Evolutionary conservation across 2,329 filamentous ascomycete species (phyloP), one percentile per base, ranked within the genome.

Genomic region (Fusarium torreyae): DNA sequence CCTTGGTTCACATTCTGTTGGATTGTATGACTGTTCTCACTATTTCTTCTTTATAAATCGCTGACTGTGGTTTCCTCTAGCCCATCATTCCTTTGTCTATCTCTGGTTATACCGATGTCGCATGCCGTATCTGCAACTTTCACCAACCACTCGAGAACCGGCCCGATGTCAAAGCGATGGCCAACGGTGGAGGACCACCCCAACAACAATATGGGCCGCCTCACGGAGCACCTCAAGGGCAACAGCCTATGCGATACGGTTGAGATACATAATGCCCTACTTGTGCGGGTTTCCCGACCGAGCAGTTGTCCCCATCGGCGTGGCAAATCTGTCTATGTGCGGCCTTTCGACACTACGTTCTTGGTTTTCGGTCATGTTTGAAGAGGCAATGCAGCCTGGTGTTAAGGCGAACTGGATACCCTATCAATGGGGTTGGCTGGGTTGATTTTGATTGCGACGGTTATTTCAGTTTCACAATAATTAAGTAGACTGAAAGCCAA

Each of bases 1-100:
- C 88, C 89, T 42, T 94, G 91, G 90, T 94, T 94, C 75, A 94
- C 92, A 7, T 89, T 94, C 75, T 94, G 92, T 84, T 94, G 92
- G 80, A 80, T 94, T 54, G 88, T 90, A 79, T 74, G 86, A 81
- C 11, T 20, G 1, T 9, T 22, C 46, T 28, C 15, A 24, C 15
- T 22, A n/a, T 11, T 11, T 10, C 10, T 44, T 53, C 33, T 7
- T 48, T 22, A 10, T 31, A 40, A 33, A 17, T 48, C 13, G 31
- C 74, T 77, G 67, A 76, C 43, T 18, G 10, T 7, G 3, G 40
- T 40, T 33, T 31, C n/a, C 14, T 49, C 26, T 48, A 91, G 86
- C 92, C 92, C 49, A 79, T 94, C 45, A 84, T 94, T 26, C 92
- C 92, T 0, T 90, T 94, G 75, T 90, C 88, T 45, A 83, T 90